These are phyloP conservation scores for Recurvomyces mirabilis DNA, from an alignment of 495 filamentous ascomycete genomes.

Conservation along the genomic window DNA sequence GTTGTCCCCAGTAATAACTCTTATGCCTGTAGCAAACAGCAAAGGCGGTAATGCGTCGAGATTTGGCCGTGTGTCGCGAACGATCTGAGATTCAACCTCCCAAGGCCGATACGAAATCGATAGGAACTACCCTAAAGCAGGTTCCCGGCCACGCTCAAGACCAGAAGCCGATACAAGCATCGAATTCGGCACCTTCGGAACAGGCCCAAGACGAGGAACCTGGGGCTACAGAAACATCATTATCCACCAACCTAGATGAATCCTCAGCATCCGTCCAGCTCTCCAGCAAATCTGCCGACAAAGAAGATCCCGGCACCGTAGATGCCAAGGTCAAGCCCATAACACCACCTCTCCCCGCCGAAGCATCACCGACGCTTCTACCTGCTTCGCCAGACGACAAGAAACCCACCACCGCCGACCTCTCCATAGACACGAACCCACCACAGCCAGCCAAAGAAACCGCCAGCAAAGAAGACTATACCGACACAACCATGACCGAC, in stretches of 20 bases:
- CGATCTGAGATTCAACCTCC: not conserved
- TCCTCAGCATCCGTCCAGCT: not conserved
- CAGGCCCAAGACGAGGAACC: too few species aligned
- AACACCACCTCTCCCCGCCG: not conserved
- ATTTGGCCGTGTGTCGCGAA: slow-evolving; percentile 11
- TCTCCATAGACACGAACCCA: not conserved
- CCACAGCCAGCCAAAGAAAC: not conserved
- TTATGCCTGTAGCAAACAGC: slow-evolving; percentile 4
- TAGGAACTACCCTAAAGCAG: not conserved
- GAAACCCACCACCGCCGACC: not conserved
- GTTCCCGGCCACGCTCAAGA: not conserved
- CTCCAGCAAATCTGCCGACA: not conserved
- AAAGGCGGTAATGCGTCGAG: slow-evolving; percentile 16
- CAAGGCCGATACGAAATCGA: not conserved
- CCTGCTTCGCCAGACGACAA: too few species aligned
- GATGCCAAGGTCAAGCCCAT: not conserved
- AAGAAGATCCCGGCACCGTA: not conserved
- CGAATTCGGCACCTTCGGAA: too few species aligned
- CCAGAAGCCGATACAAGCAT: not conserved
- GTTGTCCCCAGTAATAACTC: not conserved
- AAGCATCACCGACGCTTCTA: too few species aligned
- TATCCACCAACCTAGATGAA: too few species aligned
- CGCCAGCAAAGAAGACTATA: not conserved
- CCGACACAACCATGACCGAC: not conserved
- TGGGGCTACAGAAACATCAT: too few species aligned